Conservation (phyloP, 176 grass and related monocot genomes). For the Poa annua region DNA sequence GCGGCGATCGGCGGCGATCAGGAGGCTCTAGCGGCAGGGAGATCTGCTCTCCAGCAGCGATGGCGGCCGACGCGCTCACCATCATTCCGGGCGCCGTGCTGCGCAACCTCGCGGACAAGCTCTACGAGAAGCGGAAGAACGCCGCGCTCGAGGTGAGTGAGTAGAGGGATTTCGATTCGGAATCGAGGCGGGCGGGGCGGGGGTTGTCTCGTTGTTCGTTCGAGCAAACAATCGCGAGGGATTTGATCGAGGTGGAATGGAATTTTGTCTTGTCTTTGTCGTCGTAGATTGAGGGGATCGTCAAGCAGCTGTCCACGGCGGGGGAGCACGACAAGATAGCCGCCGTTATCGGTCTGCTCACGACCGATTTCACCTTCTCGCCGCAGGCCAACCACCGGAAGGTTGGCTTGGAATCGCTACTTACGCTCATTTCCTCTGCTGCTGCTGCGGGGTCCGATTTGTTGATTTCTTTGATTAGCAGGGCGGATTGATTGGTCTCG, state of each 20-base stretch:
- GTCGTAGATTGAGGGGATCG: slow-evolving; percentile 83
- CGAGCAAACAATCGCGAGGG: background rate
- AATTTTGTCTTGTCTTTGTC: slow-evolving; percentile 9
- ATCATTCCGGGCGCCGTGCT: slow-evolving; percentile 84
- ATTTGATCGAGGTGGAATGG: slow-evolving; percentile 14
- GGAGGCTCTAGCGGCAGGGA: slow-evolving; percentile 38
- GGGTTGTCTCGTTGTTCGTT: background rate
- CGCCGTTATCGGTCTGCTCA: slow-evolving; percentile 69
- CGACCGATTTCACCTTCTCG: slow-evolving; percentile 66
- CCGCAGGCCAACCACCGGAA: slow-evolving; percentile 91
- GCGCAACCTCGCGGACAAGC: slow-evolving; percentile 96
- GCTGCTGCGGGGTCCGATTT: slow-evolving; percentile 33
- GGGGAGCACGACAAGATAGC: slow-evolving; percentile 95
- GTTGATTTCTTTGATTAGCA: slow-evolving; percentile 57
- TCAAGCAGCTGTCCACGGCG: slow-evolving; percentile 72
- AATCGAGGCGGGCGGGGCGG: background rate
- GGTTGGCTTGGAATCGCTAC: slow-evolving; percentile 53
- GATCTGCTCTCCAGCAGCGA: slow-evolving; percentile 42
- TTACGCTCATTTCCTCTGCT: background rate
- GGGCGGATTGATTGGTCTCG: slow-evolving; percentile 96
- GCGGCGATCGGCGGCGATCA: slow-evolving; percentile 62
- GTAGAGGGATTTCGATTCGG: slow-evolving; percentile 37
- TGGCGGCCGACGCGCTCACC: slow-evolving; percentile 71
- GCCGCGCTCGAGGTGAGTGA: slow-evolving; percentile 87
- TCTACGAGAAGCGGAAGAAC: slow-evolving; percentile 99